Evolutionary conservation across 345 rosid genomes (phyloP).

Genomic region (Brassica nigra): DNA sequence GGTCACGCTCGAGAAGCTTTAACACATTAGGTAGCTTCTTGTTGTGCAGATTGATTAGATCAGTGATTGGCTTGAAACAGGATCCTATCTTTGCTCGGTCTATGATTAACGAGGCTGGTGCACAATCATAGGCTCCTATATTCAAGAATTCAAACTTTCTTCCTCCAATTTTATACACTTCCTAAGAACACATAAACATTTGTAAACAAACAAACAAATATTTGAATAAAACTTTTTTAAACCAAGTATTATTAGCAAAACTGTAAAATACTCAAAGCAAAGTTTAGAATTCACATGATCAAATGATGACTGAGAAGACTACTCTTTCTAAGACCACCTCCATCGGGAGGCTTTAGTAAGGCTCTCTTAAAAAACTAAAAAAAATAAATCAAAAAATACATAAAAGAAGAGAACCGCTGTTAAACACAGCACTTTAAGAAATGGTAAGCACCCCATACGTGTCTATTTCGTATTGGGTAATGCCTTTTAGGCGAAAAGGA

Average conservation of each 20-base stretch:
- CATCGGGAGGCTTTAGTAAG: no score
- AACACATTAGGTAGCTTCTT: conserved; percentile 26
- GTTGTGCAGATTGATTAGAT: conserved; percentile 36
- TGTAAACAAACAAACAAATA: neutral
- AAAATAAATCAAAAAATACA: no score
- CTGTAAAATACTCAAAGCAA: neutral
- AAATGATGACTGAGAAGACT: neutral
- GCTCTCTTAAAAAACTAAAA: no score
- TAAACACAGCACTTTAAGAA: no score
- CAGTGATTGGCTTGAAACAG: conserved; percentile 31
- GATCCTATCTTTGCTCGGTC: conserved; percentile 14
- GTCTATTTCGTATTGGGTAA: no score
- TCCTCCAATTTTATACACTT: conserved; percentile 48
- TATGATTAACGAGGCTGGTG: conserved; percentile 21
- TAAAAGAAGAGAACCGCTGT: no score
- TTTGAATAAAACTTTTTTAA: neutral
- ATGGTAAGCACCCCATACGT: no score
- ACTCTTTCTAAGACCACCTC: neutral
- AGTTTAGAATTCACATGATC: neutral
- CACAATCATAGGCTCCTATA: conserved; percentile 34
- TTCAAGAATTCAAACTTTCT: conserved; percentile 49
- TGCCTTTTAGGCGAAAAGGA: no score
- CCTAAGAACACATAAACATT: conserved; percentile 31
- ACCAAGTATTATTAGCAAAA: neutral
- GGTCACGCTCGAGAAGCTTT: conserved; percentile 18